A percentile compares a stretch with the other conserved stretches of the same genome.
These are phyloP conservation scores for Hondaea fermentalgiana DNA, from an alignment of 108 stramenopile genomes.

Conservation along the genomic window DNA sequence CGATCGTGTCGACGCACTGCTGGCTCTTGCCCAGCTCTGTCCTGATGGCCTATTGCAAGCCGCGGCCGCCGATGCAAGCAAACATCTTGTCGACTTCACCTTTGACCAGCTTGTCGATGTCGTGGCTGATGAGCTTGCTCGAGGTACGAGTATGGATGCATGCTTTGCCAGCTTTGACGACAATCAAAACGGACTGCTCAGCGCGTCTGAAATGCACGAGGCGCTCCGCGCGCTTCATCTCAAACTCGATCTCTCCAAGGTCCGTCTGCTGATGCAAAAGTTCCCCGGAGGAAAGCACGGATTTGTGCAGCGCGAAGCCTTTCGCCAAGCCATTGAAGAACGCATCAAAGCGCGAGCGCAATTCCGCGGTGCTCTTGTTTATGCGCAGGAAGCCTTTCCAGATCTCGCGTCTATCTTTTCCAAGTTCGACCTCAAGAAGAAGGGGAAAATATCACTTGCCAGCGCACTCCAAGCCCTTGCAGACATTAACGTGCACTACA, in stretches of 20 bases:
- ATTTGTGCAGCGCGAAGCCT: not conserved
- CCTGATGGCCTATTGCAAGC: not conserved
- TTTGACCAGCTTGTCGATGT: not conserved
- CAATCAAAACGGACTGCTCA: not conserved
- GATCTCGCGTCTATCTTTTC: not conserved
- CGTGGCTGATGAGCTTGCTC: not conserved
- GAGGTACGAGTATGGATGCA: not conserved
- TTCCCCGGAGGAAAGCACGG: not conserved
- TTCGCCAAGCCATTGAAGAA: not conserved
- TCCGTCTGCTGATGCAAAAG: not conserved
- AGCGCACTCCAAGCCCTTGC: not conserved
- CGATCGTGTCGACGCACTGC: not conserved
- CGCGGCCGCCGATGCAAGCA: not conserved
- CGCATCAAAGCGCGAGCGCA: not conserved
- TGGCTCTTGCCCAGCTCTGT: not conserved
- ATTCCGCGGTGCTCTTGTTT: not conserved
- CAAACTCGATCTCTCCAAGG: not conserved
- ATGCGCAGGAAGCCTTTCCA: not conserved
- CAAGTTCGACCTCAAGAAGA: not conserved
- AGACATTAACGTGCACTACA: not conserved
- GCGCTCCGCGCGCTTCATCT: not conserved
- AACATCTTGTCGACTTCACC: not conserved
- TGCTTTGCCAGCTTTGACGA: conserved; percentile 1
- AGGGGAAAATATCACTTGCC: not conserved
- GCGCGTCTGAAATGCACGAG: not conserved